Evolutionary conservation across 352 stramenopile species (phyloP), one percentile per base, ranked within the genome.

Genomic region (Aphanomyces astaci): DNA sequence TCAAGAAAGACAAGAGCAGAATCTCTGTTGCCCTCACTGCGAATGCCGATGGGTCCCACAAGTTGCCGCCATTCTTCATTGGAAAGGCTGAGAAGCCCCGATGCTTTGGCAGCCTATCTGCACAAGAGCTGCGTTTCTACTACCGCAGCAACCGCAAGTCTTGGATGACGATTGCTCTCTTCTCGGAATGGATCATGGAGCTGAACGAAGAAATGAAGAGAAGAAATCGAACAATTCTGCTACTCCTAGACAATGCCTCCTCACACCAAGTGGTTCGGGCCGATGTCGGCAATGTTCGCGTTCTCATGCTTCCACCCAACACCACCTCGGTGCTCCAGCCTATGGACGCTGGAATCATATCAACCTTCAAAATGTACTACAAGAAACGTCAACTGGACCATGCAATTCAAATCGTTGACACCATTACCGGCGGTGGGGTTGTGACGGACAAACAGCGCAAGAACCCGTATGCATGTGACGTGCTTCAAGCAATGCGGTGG

Each of bases 31-130:
- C 62, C 30, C 2, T 72, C 74, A 31, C 53, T 2, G 73, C 73
- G 33, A 83, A 79, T 60, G 73, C 70, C 2, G 70, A 78, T 31
- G 75, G 73, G 9, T 76, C 67, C 2, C 73, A 79, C 27, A 77
- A 73, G 27, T 25, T 79, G 7, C 73, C 60, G 0, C 56, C 59
- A 1, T 45, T 81, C 27, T 76, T 78, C 33, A 75, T 81, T 31
- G 75, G 75, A 17, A 76, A 75, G n/a, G 45, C 73, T 1, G 71
- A 75, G 56, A 72, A 77, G 39, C 73, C 72, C 2, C 52, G 73
- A 5, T 72, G 68, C 1, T 80, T 82, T 43, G 70, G 62, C 0
- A 36, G 7, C 3, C 25, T 71, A 33, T 24, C 71, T 56, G 0
- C 57, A 51, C 1, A 2, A 10, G 55, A 70, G 33, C 32, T 63